A percentile compares a stretch with the other conserved stretches of the same genome.
phyloP scores from a whole-genome alignment of 139 green algal species.

The Microglena sp. region DNA sequence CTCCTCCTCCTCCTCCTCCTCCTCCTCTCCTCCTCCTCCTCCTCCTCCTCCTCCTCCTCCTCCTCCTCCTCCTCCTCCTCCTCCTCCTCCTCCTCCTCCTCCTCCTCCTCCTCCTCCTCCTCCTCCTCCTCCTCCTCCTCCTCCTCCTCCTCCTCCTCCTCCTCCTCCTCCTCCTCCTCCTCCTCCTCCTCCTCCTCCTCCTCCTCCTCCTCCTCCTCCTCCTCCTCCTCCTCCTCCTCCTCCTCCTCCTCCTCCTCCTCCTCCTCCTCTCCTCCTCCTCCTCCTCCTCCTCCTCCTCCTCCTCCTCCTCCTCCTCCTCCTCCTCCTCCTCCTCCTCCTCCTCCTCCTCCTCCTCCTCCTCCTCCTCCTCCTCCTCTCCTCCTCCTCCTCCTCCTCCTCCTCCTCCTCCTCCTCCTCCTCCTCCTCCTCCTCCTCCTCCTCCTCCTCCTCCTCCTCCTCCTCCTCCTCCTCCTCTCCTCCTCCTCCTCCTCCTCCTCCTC shows the following conservation, averaged over 20 bases:
- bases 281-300: no score
- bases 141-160: neutral
- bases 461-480: constrained; percentile 6
- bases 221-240: neutral
- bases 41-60: constrained; percentile 2
- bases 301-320: neutral
- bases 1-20: constrained; percentile 4
- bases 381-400: neutral
- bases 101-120: constrained; percentile 15
- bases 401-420: neutral
- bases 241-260: neutral
- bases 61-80: neutral
- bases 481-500: neutral
- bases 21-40: constrained; percentile 9
- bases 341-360: neutral
- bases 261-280: neutral
- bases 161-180: neutral
- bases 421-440: constrained; percentile 5
- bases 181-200: constrained; percentile 4
- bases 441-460: neutral
- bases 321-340: neutral
- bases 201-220: constrained; percentile 7
- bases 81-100: neutral
- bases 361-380: constrained; percentile 7
- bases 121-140: constrained; percentile 4